phyloP scores from a whole-genome alignment of 805 yeast genomes.

The Brettanomyces anomalus region DNA sequence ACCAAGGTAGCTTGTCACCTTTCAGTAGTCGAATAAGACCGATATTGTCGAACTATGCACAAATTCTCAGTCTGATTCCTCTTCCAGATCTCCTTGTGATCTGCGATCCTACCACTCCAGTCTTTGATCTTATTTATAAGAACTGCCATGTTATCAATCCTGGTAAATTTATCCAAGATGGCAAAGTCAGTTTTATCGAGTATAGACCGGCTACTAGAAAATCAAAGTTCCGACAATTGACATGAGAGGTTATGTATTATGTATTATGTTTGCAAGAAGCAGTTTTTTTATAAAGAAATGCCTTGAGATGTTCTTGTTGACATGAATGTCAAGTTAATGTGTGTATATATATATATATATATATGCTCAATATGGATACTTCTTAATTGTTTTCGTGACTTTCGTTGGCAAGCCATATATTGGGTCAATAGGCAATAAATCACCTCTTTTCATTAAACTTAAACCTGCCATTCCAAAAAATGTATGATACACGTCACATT shows the following conservation, averaged over 20 bases:
- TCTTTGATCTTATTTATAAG: constrained; percentile 67
- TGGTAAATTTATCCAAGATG: constrained; percentile 41
- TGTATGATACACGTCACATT: constrained; percentile 90
- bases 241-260: too few species aligned
- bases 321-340: too few species aligned
- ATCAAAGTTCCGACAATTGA: constrained; percentile 38
- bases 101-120: constrained; percentile 64
- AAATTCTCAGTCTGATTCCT: constrained; percentile 63
- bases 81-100: constrained; percentile 59
- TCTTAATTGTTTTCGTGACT: constrained; percentile 27
- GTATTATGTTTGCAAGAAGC: too few species aligned
- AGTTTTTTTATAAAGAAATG: too few species aligned
- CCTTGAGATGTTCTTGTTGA: too few species aligned
- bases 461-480: constrained; percentile 85
- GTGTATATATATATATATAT: too few species aligned
- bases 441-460: constrained; percentile 58
- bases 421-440: constrained; percentile 67
- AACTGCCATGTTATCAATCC: constrained; percentile 77
- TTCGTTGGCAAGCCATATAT: constrained; percentile 73
- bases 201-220: constrained; percentile 54
- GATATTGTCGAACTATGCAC: constrained; percentile 61
- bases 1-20: constrained; percentile 86
- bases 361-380: constrained; percentile 16
- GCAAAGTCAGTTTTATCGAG: constrained; percentile 60
- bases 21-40: constrained; percentile 55